A percentile compares a stretch with the other conserved stretches of the same genome.
These are phyloP conservation scores for Colletotrichum camelliae DNA, from an alignment of 2,329 filamentous ascomycete species.

Conservation along the genomic window DNA sequence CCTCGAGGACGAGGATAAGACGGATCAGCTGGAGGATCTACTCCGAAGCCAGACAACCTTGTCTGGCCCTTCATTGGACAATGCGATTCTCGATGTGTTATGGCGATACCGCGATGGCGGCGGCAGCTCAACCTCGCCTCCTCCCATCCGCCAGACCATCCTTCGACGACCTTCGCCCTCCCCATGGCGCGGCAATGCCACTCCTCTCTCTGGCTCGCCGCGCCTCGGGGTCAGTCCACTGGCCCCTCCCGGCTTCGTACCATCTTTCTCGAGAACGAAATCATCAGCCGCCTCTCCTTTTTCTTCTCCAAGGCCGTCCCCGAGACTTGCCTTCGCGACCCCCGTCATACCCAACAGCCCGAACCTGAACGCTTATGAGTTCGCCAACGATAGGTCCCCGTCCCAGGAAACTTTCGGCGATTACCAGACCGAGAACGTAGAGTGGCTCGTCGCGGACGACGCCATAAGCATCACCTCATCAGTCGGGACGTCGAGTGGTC, in stretches of 20 bases:
- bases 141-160: constrained; percentile 85
- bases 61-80: constrained; percentile 80
- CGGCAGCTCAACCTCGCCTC: constrained; percentile 73
- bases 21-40: constrained; percentile 82
- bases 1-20: constrained; percentile 94
- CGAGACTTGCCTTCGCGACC: constrained; percentile 86
- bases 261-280: constrained; percentile 78
- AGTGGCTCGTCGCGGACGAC: constrained; percentile 95
- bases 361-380: constrained; percentile 93
- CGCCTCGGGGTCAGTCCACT: constrained; percentile 83
- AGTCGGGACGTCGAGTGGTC: constrained; percentile 68
- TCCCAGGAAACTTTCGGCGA: constrained; percentile 89
- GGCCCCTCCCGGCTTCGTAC: constrained; percentile 82
- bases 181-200: constrained; percentile 86
- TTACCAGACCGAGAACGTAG: constrained; percentile 91
- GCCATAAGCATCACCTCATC: constrained; percentile 81
- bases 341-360: constrained; percentile 94
- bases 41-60: constrained; percentile 80
- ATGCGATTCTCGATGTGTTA: constrained; percentile 86
- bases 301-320: constrained; percentile 90
- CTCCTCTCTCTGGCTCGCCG: constrained; percentile 83
- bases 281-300: constrained; percentile 87
- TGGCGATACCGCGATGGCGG: constrained; percentile 81
- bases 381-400: constrained; percentile 80
- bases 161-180: constrained; percentile 91